phyloP scores from a whole-genome alignment of 2,329 filamentous ascomycete species.

The Alternaria sp. region DNA sequence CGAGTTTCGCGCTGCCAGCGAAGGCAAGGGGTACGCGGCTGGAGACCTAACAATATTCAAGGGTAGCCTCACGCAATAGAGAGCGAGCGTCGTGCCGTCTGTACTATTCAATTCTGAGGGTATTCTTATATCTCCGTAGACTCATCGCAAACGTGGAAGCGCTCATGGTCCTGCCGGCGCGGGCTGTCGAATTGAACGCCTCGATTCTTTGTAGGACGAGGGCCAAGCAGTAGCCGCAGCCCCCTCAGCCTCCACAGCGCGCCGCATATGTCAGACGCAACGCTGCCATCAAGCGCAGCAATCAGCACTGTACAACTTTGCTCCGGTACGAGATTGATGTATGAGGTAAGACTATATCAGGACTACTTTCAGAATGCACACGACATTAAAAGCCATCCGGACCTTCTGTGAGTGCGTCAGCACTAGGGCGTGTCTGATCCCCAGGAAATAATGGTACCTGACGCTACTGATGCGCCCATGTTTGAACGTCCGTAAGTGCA shows the following conservation, averaged over 20 bases:
- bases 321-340: neutral
- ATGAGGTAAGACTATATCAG: neutral
- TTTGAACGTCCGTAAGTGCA: neutral
- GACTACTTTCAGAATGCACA: neutral
- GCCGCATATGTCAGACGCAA: conserved; percentile 15
- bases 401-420: neutral
- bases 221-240: conserved; percentile 33
- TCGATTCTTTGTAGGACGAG: conserved; percentile 31
- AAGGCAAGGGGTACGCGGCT: conserved; percentile 25
- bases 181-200: conserved; percentile 34
- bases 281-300: neutral
- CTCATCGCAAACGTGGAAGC: conserved; percentile 30
- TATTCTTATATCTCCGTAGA: conserved; percentile 46
- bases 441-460: conserved; percentile 2
- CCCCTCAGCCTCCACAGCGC: conserved; percentile 38
- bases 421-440: neutral
- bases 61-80: conserved; percentile 12
- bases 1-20: conserved; percentile 21
- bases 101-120: conserved; percentile 39
- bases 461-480: neutral
- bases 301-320: neutral
- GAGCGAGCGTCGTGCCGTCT: conserved; percentile 10
- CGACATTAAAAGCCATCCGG: neutral
- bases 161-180: conserved; percentile 38
- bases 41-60: conserved; percentile 17